Evolutionary conservation across 805 yeast species (phyloP).

Genomic region (Hanseniaspora nectarophila): DNA sequence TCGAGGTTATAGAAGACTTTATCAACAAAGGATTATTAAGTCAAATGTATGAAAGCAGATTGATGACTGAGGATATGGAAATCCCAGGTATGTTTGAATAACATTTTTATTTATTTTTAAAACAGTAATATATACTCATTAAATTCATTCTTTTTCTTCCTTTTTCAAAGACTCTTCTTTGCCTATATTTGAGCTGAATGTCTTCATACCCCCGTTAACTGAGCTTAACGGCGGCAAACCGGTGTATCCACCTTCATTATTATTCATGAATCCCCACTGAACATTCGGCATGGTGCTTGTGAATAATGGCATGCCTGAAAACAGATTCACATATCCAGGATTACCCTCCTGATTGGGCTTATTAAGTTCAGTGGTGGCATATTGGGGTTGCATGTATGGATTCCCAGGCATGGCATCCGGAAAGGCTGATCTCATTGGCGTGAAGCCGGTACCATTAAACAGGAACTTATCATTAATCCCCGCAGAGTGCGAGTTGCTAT

Average conservation of each 20-base stretch:
- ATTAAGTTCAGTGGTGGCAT: constrained; percentile 12
- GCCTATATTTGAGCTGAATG: neutral
- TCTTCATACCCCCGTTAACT: neutral
- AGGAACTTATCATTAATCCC: neutral
- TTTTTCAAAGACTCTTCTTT: neutral
- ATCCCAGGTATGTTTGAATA: constrained; percentile 1
- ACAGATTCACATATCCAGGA: neutral
- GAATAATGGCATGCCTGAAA: neutral
- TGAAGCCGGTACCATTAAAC: constrained; percentile 5
- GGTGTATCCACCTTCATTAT: neutral
- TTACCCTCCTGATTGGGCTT: constrained; percentile 11
- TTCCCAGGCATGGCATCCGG: neutral
- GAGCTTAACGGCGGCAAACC: neutral
- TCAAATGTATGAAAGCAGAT: constrained; percentile 1
- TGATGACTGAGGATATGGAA: neutral
- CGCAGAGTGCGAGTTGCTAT: neutral
- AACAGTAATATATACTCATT: neutral
- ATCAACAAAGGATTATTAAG: neutral
- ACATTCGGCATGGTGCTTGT: neutral
- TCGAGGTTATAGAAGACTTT: neutral
- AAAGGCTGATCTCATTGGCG: constrained; percentile 13
- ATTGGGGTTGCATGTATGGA: neutral
- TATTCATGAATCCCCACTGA: neutral
- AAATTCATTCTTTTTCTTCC: neutral
- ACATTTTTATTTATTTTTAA: neutral